Conservation (phyloP, 2,329 filamentous ascomycete species). For the Xylaria sp. region DNA sequence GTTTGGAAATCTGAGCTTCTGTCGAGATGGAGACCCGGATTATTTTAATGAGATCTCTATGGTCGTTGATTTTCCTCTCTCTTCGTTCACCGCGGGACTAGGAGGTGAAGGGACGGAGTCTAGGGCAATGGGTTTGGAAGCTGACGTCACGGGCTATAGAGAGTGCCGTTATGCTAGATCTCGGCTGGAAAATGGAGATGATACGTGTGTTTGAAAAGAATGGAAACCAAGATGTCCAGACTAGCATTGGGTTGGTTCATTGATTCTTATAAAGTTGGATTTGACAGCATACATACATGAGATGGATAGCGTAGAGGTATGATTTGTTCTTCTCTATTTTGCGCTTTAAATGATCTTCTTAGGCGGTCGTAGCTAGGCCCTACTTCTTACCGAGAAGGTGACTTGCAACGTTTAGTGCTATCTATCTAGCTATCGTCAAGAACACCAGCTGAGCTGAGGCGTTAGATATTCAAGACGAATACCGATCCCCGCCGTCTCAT, state of each 20-base stretch:
- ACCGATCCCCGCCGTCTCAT: not conserved
- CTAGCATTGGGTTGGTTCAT: not conserved
- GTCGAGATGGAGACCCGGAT: conserved; percentile 62
- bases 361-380: not conserved
- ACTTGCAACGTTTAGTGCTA: not conserved
- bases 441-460: not conserved
- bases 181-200: conserved; percentile 19
- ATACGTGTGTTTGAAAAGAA: not conserved
- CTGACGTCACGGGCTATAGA: conserved; percentile 11
- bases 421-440: not conserved
- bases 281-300: not conserved
- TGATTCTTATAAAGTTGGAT: not conserved
- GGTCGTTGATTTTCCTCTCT: conserved; percentile 51
- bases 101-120: conserved; percentile 7
- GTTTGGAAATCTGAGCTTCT: conserved; percentile 64
- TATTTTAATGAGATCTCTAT: conserved; percentile 70
- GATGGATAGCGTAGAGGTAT: not conserved
- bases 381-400: not conserved
- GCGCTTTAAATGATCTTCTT: not conserved
- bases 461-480: not conserved
- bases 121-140: not conserved
- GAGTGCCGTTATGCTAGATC: conserved; percentile 39
- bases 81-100: not conserved
- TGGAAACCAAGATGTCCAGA: no score
- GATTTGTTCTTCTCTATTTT: not conserved